A percentile compares a stretch with the other conserved stretches of the same genome.
Evolutionary conservation across 495 filamentous ascomycete species (phyloP).

Genomic region (Lophiotrema nucula): DNA sequence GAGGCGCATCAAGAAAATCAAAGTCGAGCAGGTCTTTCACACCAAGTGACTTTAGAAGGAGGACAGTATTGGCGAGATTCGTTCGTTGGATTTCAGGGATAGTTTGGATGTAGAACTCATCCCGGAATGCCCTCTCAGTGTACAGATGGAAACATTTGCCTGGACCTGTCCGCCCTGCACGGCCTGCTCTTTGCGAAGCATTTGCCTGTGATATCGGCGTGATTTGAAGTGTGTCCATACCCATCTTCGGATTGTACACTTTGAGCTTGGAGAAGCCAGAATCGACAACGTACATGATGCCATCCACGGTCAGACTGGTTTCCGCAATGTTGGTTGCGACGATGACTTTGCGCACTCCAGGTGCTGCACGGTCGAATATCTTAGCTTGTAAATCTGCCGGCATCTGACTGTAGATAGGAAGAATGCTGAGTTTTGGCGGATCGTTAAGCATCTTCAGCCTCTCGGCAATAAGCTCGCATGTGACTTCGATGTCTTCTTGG

Average conservation of each 20-base stretch:
- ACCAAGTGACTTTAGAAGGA: conserved; percentile 90
- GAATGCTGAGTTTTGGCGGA: conserved; percentile 88
- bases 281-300: conserved; percentile 99
- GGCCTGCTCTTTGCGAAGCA: conserved; percentile 86
- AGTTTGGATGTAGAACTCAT: conserved; percentile 95
- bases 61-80: conserved; percentile 89
- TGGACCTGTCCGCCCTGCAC: conserved; percentile 91
- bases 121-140: conserved; percentile 91
- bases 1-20: conserved; percentile 98
- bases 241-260: conserved; percentile 97
- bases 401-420: conserved; percentile 99
- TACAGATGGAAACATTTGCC: conserved; percentile 94
- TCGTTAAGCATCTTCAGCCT: conserved; percentile 89
- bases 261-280: conserved; percentile 96
- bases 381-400: conserved; percentile 96
- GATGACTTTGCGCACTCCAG: conserved; percentile 93
- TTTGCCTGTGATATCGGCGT: conserved; percentile 98
- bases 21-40: conserved; percentile 96
- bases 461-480: conserved; percentile 89
- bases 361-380: conserved; percentile 88
- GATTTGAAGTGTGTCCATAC: conserved; percentile 98
- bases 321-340: conserved; percentile 99
- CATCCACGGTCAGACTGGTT: conserved; percentile 96
- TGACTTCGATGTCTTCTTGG: conserved; percentile 97
- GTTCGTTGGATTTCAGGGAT: conserved; percentile 98